phyloP scores from a whole-genome alignment of 176 grass and related monocot species.

The Aegilops umbellulata region DNA sequence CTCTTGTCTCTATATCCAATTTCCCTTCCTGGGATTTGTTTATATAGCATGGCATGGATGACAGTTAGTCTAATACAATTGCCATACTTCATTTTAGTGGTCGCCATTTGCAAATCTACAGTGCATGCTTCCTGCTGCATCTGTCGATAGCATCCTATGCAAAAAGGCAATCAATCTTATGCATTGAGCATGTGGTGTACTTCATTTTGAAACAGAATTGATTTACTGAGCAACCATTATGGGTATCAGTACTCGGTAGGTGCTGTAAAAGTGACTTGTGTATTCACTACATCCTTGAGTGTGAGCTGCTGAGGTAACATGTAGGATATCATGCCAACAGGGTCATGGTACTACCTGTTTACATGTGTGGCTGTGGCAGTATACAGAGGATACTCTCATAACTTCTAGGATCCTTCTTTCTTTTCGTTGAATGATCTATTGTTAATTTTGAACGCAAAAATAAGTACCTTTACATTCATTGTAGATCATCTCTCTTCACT shows the following conservation, averaged over 20 bases:
- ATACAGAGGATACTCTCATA: neutral
- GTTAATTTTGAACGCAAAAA: no score
- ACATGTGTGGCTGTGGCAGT: neutral
- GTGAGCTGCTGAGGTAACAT: neutral
- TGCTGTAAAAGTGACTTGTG: neutral
- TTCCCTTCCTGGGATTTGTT: neutral
- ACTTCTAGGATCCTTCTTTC: neutral
- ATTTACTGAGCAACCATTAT: no score
- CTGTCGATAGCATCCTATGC: no score
- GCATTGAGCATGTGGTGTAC: no score
- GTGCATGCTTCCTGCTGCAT: no score
- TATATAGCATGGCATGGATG: neutral
- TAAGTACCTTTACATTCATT: no score
- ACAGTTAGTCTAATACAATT: neutral
- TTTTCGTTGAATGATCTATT: neutral
- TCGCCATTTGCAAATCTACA: no score
- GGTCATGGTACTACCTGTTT: neutral
- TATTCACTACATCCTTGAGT: neutral
- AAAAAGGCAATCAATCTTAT: no score
- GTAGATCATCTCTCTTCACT: no score
- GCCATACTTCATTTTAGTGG: no score
- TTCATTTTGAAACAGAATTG: no score
- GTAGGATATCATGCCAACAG: conserved; percentile 14
- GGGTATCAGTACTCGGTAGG: no score
- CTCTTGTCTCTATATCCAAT: neutral